phyloP scores from a whole-genome alignment of 176 grass and related monocot species.

The Zea mays region DNA sequence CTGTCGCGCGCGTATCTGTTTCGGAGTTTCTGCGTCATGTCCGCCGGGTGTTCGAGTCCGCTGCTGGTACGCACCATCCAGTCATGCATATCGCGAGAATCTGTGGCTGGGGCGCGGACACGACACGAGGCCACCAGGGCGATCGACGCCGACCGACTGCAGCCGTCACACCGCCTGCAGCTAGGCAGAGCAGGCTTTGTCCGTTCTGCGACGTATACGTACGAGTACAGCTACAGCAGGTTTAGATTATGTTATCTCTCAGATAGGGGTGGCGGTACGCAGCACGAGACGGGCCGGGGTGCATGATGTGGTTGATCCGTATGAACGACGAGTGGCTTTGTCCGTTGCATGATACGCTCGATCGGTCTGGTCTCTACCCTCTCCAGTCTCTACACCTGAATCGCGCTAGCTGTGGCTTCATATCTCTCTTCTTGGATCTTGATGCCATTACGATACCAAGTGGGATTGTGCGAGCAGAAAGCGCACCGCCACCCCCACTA shows the following conservation, averaged over 20 bases:
- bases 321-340: too few relatives aligned
- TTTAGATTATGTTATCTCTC: conserved; percentile 46
- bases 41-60: neutral
- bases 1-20: too few relatives aligned
- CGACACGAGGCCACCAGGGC: neutral
- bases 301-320: neutral
- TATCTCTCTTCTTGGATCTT: too few relatives aligned
- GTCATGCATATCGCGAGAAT: neutral
- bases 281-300: too few relatives aligned
- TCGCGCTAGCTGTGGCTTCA: too few relatives aligned
- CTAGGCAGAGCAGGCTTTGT: neutral
- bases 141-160: neutral
- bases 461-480: too few relatives aligned
- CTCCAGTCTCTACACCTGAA: neutral
- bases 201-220: neutral
- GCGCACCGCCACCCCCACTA: too few relatives aligned
- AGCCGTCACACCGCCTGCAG: neutral
- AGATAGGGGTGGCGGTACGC: neutral
- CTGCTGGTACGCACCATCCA: neutral
- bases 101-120: conserved; percentile 6
- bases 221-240: neutral
- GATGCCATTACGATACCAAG: too few relatives aligned
- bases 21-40: neutral
- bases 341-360: too few relatives aligned
- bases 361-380: too few relatives aligned